These are phyloP conservation scores for Tympanopsis confertula DNA, from an alignment of 2,329 filamentous ascomycete genomes.

Conservation along the genomic window DNA sequence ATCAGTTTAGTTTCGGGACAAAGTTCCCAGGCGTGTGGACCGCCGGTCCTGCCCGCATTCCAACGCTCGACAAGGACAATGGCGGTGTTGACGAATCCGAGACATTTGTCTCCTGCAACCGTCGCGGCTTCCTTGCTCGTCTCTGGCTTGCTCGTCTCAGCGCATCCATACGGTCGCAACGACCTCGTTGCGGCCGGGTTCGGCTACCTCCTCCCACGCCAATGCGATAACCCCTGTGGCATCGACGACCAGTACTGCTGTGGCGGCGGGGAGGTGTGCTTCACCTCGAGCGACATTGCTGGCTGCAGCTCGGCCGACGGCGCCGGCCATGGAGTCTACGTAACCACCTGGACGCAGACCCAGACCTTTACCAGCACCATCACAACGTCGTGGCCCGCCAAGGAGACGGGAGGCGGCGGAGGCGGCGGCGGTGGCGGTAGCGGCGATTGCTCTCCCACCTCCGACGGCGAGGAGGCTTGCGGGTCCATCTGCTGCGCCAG, in stretches of 20 bases:
- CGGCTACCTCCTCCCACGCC: slow-evolving; percentile 35
- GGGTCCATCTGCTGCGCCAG: slow-evolving; percentile 60
- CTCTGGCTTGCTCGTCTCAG: no score
- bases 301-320: slow-evolving; percentile 27
- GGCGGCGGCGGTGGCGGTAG: slow-evolving; percentile 27
- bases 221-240: slow-evolving; percentile 41
- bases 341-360: slow-evolving; percentile 46
- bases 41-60: no score
- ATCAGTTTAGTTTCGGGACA: no score
- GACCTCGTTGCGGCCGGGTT: slow-evolving; percentile 31
- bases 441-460: slow-evolving; percentile 33
- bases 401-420: slow-evolving; percentile 10
- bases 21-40: no score
- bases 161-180: slow-evolving; percentile 37
- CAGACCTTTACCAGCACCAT: slow-evolving; percentile 47
- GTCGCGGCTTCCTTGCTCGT: no score
- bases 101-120: no score
- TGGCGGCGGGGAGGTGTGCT: slow-evolving; percentile 32
- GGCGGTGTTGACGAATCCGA: no score
- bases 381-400: slow-evolving; percentile 33
- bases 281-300: slow-evolving; percentile 35
- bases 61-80: no score
- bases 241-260: slow-evolving; percentile 44
- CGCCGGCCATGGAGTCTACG: slow-evolving; percentile 13
- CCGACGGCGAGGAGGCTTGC: slow-evolving; percentile 47